phyloP scores from a whole-genome alignment of 768 basidiomycete genomes.

The Cystobasidium tubakii region DNA sequence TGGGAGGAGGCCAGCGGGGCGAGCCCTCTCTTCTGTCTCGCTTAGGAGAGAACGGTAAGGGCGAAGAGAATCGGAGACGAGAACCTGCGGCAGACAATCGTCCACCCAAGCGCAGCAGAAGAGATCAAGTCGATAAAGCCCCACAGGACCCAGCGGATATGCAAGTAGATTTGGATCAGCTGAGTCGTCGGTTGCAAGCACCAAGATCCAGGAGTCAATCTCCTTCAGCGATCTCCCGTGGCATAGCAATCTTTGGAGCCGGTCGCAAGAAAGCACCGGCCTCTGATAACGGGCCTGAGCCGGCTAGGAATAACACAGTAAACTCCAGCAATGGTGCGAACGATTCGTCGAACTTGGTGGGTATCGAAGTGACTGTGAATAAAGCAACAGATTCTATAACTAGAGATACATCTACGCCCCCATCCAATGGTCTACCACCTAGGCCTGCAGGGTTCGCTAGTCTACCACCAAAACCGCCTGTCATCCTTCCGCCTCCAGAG shows the following conservation, averaged over 20 bases:
- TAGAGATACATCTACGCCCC: neutral
- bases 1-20: neutral
- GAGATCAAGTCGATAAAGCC: neutral
- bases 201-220: neutral
- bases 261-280: neutral
- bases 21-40: neutral
- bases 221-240: neutral
- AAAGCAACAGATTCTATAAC: neutral
- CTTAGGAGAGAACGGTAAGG: neutral
- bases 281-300: too few species aligned
- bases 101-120: neutral
- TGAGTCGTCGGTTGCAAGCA: neutral
- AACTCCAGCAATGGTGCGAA: too few species aligned
- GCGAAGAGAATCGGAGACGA: neutral
- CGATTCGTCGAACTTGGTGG: neutral
- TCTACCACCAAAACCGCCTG: neutral
- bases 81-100: neutral
- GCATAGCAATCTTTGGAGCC: constrained; percentile 7
- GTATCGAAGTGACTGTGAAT: neutral
- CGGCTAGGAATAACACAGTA: too few species aligned
- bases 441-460: neutral
- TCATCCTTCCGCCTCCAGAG: neutral
- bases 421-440: neutral
- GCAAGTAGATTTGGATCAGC: neutral
- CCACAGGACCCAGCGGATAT: neutral